A percentile compares a stretch with the other conserved stretches of the same genome.
These are phyloP conservation scores for Dactylonectria estremocensis DNA, from an alignment of 2,329 filamentous ascomycete species.

Conservation along the genomic window DNA sequence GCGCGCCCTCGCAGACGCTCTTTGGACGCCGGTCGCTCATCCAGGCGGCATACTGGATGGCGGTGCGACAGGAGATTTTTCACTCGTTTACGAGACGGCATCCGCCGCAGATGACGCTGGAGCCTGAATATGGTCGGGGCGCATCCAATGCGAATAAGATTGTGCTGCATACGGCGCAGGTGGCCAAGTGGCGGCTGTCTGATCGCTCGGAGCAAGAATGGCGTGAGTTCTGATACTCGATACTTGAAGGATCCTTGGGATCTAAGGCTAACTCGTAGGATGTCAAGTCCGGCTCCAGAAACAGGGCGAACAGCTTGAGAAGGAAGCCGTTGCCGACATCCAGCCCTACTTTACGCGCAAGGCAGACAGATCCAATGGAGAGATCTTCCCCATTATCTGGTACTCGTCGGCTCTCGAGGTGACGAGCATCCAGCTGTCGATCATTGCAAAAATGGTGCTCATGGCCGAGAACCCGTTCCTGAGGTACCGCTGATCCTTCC, in stretches of 20 bases:
- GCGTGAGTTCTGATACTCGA: conserved; percentile 46
- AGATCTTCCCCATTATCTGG: conserved; percentile 59
- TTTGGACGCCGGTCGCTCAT: conserved; percentile 55
- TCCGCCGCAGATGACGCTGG: conserved; percentile 55
- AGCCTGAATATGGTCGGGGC: conserved; percentile 52
- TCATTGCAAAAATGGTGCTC: conserved; percentile 58
- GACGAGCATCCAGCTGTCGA: conserved; percentile 58
- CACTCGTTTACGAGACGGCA: conserved; percentile 58
- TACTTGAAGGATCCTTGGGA: neutral
- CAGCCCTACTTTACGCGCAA: conserved; percentile 54
- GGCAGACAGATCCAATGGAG: conserved; percentile 55
- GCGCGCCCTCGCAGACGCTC: conserved; percentile 55
- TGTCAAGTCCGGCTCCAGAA: conserved; percentile 52
- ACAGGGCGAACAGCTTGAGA: conserved; percentile 55
- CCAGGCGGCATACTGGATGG: conserved; percentile 60
- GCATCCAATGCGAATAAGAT: conserved; percentile 58
- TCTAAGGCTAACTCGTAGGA: conserved; percentile 8
- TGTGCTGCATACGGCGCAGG: conserved; percentile 59
- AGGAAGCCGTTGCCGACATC: conserved; percentile 50
- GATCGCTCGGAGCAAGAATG: conserved; percentile 55
- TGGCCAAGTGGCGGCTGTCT: conserved; percentile 60
- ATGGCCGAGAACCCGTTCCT: conserved; percentile 58
- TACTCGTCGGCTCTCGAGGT: conserved; percentile 58
- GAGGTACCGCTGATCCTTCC: conserved; percentile 45
- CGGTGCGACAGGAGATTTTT: conserved; percentile 58